phyloP scores from a whole-genome alignment of 1,139 yeast species.

The Suhomyces terraborum region DNA sequence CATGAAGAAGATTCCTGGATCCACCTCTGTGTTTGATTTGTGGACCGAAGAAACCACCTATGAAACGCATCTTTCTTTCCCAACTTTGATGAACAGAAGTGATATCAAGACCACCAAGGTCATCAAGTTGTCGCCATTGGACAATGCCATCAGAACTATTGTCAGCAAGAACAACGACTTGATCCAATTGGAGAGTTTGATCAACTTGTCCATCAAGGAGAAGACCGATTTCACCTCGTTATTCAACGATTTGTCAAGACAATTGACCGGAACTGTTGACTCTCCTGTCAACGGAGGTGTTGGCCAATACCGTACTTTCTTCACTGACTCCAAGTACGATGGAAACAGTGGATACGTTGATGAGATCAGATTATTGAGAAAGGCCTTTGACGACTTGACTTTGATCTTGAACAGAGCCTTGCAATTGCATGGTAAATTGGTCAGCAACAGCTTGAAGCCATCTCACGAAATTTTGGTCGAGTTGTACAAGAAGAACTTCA shows the following conservation, averaged over 20 bases:
- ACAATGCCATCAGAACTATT: constrained; percentile 74
- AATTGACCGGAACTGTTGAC: constrained; percentile 84
- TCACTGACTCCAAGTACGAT: constrained; percentile 43
- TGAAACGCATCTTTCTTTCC: constrained; percentile 77
- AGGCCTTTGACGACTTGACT: constrained; percentile 72
- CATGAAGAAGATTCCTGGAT: constrained; percentile 73
- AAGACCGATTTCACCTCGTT: constrained; percentile 51
- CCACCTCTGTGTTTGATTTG: constrained; percentile 69
- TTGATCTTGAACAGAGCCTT: constrained; percentile 66
- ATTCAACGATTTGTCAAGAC: constrained; percentile 72
- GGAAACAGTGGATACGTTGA: constrained; percentile 45
- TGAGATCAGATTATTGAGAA: constrained; percentile 52
- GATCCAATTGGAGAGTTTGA: constrained; percentile 64
- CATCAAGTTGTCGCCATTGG: constrained; percentile 78
- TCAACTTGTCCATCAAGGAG: constrained; percentile 57
- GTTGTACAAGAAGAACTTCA: constrained; percentile 68
- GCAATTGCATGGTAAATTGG: constrained; percentile 65
- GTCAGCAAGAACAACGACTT: constrained; percentile 71
- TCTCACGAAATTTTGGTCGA: constrained; percentile 69
- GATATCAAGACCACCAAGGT: constrained; percentile 59
- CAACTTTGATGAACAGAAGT: constrained; percentile 84
- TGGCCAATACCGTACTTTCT: constrained; percentile 76
- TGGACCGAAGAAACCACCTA: constrained; percentile 90
- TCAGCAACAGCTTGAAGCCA: constrained; percentile 57
- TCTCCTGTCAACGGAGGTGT: constrained; percentile 94